Conservation (phyloP, 179 eudicot species). For the Patellifolia procumbens region DNA sequence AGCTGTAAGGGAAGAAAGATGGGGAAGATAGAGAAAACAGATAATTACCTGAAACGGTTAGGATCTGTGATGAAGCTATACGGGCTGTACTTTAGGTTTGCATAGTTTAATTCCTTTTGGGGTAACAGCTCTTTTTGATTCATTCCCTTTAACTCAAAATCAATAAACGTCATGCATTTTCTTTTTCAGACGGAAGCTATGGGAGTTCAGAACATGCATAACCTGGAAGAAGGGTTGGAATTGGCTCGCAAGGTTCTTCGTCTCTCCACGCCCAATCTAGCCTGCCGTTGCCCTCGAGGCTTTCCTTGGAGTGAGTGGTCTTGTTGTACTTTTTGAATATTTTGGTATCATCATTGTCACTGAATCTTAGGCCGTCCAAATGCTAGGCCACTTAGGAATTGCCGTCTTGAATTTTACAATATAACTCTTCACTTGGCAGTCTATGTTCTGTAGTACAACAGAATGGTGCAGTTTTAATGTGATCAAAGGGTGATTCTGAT, state of each 20-base stretch:
- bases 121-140: neutral
- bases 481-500: too few relatives aligned
- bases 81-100: slow-evolving; percentile 93
- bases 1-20: slow-evolving; percentile 67
- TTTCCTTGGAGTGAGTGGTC: slow-evolving; percentile 66
- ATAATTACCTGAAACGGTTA: slow-evolving; percentile 54
- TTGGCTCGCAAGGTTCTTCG: slow-evolving; percentile 89
- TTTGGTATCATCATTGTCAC: too few relatives aligned
- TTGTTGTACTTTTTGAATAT: too few relatives aligned
- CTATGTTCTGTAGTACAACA: too few relatives aligned
- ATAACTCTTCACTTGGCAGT: neutral
- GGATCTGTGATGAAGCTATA: slow-evolving; percentile 70
- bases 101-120: neutral
- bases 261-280: slow-evolving; percentile 62
- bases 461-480: too few relatives aligned
- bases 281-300: slow-evolving; percentile 79
- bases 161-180: neutral
- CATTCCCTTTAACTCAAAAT: neutral
- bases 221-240: slow-evolving; percentile 86
- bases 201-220: slow-evolving; percentile 60
- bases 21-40: slow-evolving; percentile 65
- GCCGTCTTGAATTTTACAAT: neutral
- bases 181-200: slow-evolving; percentile 64
- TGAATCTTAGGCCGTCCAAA: too few relatives aligned
- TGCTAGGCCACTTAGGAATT: too few relatives aligned